A percentile compares a stretch with the other conserved stretches of the same genome.
phyloP scores from a whole-genome alignment of 2,329 filamentous ascomycete species.

The Cadophora sp. region DNA sequence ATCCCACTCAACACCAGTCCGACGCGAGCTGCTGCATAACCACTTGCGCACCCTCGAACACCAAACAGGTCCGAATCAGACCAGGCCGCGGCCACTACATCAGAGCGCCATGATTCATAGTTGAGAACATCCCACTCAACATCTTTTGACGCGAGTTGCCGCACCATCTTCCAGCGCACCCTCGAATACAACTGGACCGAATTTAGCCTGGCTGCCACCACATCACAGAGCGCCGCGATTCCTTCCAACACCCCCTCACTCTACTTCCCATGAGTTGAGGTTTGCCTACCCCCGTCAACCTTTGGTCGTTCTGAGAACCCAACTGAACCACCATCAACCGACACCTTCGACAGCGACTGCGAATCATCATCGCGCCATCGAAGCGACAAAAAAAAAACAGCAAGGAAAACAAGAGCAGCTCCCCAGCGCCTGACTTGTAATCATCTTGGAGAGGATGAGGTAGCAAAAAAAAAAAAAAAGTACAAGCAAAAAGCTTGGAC shows the following conservation, averaged over 20 bases:
- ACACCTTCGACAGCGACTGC: not conserved
- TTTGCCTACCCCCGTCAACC: not conserved
- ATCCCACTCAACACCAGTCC: no score
- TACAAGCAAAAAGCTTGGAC: conserved; percentile 6
- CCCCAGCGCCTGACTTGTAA: not conserved
- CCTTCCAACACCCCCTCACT: not conserved
- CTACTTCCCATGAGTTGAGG: conserved; percentile 11
- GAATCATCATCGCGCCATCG: no score
- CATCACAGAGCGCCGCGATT: conserved; percentile 9
- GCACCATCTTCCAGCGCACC: no score
- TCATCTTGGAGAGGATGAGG: conserved; percentile 7
- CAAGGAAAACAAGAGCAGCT: not conserved
- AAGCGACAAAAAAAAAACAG: not conserved
- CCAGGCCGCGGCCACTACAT: not conserved
- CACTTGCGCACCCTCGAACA: not conserved
- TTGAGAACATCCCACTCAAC: no score
- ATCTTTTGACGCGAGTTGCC: no score
- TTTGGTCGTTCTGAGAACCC: conserved; percentile 6
- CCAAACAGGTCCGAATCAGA: not conserved
- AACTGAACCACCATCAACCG: not conserved
- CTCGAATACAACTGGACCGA: no score
- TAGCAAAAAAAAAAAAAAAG: not conserved
- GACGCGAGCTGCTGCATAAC: no score
- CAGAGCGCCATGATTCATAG: no score
- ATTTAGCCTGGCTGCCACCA: not conserved